phyloP scores from a whole-genome alignment of 352 stramenopile genomes.

The Phytophthora megakarya region DNA sequence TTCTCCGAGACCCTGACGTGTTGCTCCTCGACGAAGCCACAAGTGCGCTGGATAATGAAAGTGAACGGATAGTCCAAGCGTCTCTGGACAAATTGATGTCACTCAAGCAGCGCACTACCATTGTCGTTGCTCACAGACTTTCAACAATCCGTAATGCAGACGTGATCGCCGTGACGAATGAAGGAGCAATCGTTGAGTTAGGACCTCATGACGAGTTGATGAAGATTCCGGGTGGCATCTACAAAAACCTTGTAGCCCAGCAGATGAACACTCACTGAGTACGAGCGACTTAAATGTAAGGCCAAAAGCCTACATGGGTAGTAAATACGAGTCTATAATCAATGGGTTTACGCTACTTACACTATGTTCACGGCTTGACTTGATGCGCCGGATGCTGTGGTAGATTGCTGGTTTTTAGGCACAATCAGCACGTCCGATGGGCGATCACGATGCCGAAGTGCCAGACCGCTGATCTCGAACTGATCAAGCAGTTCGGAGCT shows the following conservation, averaged over 20 bases:
- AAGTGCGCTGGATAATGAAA: constrained; percentile 44
- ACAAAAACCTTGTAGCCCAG: constrained; percentile 44
- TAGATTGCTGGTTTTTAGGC: constrained; percentile 35
- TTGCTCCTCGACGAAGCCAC: constrained; percentile 40
- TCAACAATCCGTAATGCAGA: constrained; percentile 42
- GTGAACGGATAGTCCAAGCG: constrained; percentile 39
- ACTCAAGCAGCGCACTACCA: constrained; percentile 42
- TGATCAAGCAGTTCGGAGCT: constrained; percentile 61
- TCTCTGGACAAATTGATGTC: constrained; percentile 37
- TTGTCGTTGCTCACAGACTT: constrained; percentile 40
- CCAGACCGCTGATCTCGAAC: constrained; percentile 60
- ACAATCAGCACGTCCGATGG: constrained; percentile 51
- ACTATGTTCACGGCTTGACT: constrained; percentile 32
- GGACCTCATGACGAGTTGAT: constrained; percentile 74
- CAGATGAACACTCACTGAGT: constrained; percentile 44
- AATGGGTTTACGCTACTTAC: constrained; percentile 34
- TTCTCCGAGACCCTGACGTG: constrained; percentile 36
- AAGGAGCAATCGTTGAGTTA: constrained; percentile 38
- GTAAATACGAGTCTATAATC: constrained; percentile 42
- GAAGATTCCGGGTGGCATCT: constrained; percentile 47
- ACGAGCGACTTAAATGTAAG: too few relatives aligned
- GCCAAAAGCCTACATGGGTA: neutral
- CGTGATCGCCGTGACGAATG: constrained; percentile 38
- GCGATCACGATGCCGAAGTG: constrained; percentile 45
- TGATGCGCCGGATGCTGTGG: constrained; percentile 25